A percentile compares a stretch with the other conserved stretches of the same genome.
Conservation (phyloP, 768 basidiomycete species). For the Lactifluus pinguis region DNA sequence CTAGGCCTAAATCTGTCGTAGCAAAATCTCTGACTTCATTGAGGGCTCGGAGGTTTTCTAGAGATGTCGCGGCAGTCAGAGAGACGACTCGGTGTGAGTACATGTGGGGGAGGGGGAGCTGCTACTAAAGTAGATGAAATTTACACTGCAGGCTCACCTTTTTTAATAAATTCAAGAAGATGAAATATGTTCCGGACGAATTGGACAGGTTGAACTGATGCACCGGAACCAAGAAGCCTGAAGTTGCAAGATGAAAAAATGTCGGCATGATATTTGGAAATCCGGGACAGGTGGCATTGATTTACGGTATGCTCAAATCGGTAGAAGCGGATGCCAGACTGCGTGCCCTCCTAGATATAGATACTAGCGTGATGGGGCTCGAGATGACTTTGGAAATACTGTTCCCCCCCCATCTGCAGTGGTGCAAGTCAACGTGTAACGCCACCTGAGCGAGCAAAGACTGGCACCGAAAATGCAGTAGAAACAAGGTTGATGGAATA, state of each 20-base stretch:
- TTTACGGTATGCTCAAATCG: conserved; percentile 10
- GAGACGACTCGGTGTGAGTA: conserved; percentile 28
- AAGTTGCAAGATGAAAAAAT: not conserved
- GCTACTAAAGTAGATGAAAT: not conserved
- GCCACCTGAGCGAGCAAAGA: not conserved
- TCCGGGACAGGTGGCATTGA: conserved; percentile 13
- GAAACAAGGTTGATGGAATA: conserved; percentile 6
- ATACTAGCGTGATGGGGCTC: not conserved
- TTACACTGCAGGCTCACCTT: not conserved
- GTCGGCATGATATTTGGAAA: conserved; percentile 18
- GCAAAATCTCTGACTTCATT: conserved; percentile 46
- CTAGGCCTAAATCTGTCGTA: conserved; percentile 44
- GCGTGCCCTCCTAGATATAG: not conserved
- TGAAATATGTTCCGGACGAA: not conserved
- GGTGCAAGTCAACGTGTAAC: not conserved
- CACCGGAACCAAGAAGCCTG: not conserved
- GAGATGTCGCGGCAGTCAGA: conserved; percentile 36
- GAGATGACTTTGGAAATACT: not conserved
- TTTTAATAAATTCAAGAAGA: not conserved
- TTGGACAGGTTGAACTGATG: not conserved
- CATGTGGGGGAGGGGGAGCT: conserved; percentile 12
- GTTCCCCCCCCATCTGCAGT: not conserved
- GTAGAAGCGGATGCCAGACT: not conserved
- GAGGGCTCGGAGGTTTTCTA: conserved; percentile 41
- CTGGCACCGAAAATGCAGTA: not conserved